phyloP scores from a whole-genome alignment of 352 stramenopile genomes.

The Phytophthora agathidicida region DNA sequence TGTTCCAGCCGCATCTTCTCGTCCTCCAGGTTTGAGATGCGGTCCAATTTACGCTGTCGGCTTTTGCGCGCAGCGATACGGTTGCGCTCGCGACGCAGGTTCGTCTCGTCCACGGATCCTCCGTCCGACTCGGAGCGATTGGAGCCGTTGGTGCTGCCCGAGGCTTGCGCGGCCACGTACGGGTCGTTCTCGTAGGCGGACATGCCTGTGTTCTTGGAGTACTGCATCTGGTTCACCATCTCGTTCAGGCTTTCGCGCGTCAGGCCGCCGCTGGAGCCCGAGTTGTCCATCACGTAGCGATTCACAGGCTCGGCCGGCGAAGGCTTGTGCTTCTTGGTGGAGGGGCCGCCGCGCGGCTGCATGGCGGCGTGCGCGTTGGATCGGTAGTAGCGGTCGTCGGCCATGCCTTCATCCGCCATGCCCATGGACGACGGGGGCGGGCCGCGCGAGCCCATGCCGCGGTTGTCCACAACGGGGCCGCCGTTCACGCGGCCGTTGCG shows the following conservation, averaged over 20 bases:
- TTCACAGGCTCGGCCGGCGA: conserved; percentile 63
- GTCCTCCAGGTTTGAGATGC: conserved; percentile 87
- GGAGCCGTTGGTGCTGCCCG: conserved; percentile 64
- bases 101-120: conserved; percentile 83
- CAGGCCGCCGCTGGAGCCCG: conserved; percentile 22
- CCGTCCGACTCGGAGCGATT: conserved; percentile 71
- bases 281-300: conserved; percentile 35
- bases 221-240: conserved; percentile 58
- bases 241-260: conserved; percentile 71
- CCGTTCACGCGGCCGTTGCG: conserved; percentile 37
- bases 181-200: conserved; percentile 71
- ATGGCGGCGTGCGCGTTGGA: conserved; percentile 55
- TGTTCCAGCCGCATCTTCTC: conserved; percentile 89
- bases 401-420: conserved; percentile 36
- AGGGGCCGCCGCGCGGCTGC: conserved; percentile 49
- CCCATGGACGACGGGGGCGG: conserved; percentile 7
- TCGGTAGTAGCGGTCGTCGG: conserved; percentile 65
- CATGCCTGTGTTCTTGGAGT: conserved; percentile 36
- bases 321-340: conserved; percentile 68
- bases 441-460: conserved; percentile 15
- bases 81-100: conserved; percentile 83
- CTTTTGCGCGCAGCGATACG: conserved; percentile 85
- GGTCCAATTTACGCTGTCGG: conserved; percentile 84
- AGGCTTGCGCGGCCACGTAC: conserved; percentile 54
- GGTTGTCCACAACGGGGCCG: conserved; percentile 24